Conservation (phyloP, 192 early-diverging fungal species). For the Dissophora globulifera region DNA sequence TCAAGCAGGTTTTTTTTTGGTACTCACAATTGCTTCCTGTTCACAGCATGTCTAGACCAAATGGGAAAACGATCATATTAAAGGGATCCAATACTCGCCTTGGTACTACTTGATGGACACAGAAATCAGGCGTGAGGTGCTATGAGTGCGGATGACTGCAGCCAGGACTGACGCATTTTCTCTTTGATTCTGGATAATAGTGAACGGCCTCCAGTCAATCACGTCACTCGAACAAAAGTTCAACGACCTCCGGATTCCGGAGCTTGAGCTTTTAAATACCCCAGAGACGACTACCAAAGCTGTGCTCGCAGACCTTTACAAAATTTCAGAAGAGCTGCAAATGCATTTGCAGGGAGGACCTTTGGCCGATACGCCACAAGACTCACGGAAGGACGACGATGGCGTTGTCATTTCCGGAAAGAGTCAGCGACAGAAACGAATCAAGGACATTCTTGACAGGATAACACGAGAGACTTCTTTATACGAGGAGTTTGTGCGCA, state of each 20-base stretch:
- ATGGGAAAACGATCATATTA: constrained; percentile 19
- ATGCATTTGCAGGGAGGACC: constrained; percentile 72
- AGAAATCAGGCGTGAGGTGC: neutral
- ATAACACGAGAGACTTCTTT: constrained; percentile 64
- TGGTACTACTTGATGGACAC: constrained; percentile 14
- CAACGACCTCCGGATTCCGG: constrained; percentile 63
- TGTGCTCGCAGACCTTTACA: constrained; percentile 61
- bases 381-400: constrained; percentile 16
- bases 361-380: constrained; percentile 45
- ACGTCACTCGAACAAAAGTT: constrained; percentile 64
- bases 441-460: constrained; percentile 61
- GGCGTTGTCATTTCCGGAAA: constrained; percentile 50
- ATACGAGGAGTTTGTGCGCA: constrained; percentile 72
- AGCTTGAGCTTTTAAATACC: constrained; percentile 64
- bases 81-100: constrained; percentile 49
- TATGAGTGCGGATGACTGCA: no score
- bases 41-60: neutral
- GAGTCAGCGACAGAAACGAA: constrained; percentile 57
- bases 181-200: constrained; percentile 17
- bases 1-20: neutral
- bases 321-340: constrained; percentile 66
- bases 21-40: neutral
- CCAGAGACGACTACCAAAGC: constrained; percentile 64
- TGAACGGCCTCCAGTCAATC: constrained; percentile 68
- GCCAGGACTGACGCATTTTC: neutral